phyloP scores from a whole-genome alignment of 2,329 filamentous ascomycete genomes.

The Clonostachys rosea region DNA sequence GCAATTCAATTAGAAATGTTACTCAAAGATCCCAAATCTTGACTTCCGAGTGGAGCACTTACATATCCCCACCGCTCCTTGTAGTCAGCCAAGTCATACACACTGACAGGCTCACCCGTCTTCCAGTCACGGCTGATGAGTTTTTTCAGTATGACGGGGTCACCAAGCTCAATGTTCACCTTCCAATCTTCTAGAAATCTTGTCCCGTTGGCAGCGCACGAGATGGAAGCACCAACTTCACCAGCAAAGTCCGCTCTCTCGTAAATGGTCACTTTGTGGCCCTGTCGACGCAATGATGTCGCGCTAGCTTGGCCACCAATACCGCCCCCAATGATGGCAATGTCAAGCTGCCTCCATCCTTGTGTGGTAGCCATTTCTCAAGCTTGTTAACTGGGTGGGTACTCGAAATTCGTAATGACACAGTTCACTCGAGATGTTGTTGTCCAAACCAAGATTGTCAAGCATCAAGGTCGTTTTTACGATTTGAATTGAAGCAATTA shows the following conservation, averaged over 20 bases:
- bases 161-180: constrained; percentile 58
- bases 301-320: constrained; percentile 42
- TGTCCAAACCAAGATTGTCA: too few relatives aligned
- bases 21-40: too few relatives aligned
- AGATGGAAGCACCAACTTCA: constrained; percentile 64
- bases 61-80: constrained; percentile 59
- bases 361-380: background rate
- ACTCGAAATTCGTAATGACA: too few relatives aligned
- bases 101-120: constrained; percentile 60
- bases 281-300: constrained; percentile 38
- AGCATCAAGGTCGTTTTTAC: too few relatives aligned
- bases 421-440: too few relatives aligned
- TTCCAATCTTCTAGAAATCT: constrained; percentile 66
- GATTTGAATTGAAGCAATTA: too few relatives aligned
- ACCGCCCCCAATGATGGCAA: constrained; percentile 39
- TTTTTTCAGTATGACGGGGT: constrained; percentile 60
- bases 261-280: constrained; percentile 54
- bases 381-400: too few relatives aligned
- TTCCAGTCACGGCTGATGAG: constrained; percentile 69
- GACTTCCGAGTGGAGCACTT: too few relatives aligned
- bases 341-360: constrained; percentile 38
- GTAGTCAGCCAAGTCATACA: constrained; percentile 61
- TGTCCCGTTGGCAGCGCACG: constrained; percentile 66
- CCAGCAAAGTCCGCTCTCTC: constrained; percentile 62
- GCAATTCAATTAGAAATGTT: too few relatives aligned